These are phyloP conservation scores for Jackrogersella minutella DNA, from an alignment of 495 filamentous ascomycete genomes.

Conservation along the genomic window DNA sequence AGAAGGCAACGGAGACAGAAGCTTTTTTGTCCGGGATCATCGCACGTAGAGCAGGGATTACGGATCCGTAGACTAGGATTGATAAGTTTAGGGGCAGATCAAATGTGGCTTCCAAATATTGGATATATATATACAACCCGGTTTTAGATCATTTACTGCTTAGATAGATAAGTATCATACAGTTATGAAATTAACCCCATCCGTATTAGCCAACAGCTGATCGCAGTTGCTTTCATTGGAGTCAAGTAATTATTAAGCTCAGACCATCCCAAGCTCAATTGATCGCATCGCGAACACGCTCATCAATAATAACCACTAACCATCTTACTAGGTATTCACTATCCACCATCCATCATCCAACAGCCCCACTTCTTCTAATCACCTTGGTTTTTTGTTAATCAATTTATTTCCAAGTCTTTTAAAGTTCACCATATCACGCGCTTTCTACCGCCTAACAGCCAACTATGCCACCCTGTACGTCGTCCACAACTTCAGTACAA, in stretches of 20 bases:
- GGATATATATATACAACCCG: too few relatives aligned
- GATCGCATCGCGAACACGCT: slow-evolving; percentile 7
- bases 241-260: slow-evolving; percentile 5
- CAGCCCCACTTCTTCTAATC: background rate
- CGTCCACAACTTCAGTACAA: background rate
- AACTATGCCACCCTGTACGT: slow-evolving; percentile 44
- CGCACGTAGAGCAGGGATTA: slow-evolving; percentile 8
- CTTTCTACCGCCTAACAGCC: background rate
- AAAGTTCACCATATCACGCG: background rate
- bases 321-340: too few relatives aligned
- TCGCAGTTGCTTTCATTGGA: background rate
- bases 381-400: background rate
- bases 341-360: background rate
- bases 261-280: background rate
- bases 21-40: slow-evolving; percentile 23
- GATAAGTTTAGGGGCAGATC: slow-evolving; percentile 24
- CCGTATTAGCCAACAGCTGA: background rate
- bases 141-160: too few relatives aligned
- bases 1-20: slow-evolving; percentile 10
- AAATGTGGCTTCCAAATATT: slow-evolving; percentile 9
- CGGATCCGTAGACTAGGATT: slow-evolving; percentile 15
- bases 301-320: too few relatives aligned
- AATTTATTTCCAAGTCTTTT: background rate
- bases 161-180: background rate
- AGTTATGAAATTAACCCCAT: too few relatives aligned